Conservation (phyloP, 106 monocot species). For the Xerophyta viscosa region DNA sequence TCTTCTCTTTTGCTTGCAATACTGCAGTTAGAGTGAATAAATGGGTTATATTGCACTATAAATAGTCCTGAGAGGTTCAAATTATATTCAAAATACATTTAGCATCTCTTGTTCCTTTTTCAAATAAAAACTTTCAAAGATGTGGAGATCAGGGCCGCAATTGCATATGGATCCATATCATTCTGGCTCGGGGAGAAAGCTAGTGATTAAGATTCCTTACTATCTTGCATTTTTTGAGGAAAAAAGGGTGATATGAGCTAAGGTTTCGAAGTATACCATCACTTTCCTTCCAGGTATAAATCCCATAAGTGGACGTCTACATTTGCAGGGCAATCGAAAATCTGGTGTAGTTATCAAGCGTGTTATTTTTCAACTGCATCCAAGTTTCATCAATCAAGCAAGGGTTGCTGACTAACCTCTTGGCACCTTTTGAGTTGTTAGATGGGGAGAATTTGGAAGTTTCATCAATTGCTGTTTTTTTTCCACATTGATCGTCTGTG, state of each 20-base stretch:
- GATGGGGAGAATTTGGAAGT: conserved; percentile 99
- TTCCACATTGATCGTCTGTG: conserved; percentile 95
- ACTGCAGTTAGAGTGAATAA: too few species aligned
- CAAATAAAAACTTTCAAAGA: conserved; percentile 87
- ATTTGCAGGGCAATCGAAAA: conserved; percentile 93
- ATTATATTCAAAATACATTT: too few species aligned
- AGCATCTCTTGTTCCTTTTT: too few species aligned
- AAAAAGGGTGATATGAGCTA: neutral
- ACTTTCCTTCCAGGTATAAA: conserved; percentile 56
- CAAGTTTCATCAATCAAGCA: conserved; percentile 93
- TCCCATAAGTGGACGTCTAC: conserved; percentile 99
- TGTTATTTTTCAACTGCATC: conserved; percentile 95
- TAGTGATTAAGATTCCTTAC: conserved; percentile 63
- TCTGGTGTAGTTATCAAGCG: conserved; percentile 76
- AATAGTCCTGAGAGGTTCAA: too few species aligned
- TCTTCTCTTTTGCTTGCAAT: too few species aligned
- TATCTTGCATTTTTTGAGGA: neutral
- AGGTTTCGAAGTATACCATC: neutral
- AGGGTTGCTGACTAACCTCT: conserved; percentile 84
- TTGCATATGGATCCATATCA: conserved; percentile 84
- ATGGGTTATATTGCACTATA: too few species aligned
- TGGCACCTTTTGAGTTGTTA: conserved; percentile 85
- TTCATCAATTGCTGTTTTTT: conserved; percentile 68
- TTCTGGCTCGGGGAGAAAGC: conserved; percentile 99
- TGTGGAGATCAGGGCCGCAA: conserved; percentile 83